Evolutionary conservation across 352 stramenopile genomes (phyloP), one percentile per base, ranked within the genome.

Genomic region (Globisporangium heterothallicum): DNA sequence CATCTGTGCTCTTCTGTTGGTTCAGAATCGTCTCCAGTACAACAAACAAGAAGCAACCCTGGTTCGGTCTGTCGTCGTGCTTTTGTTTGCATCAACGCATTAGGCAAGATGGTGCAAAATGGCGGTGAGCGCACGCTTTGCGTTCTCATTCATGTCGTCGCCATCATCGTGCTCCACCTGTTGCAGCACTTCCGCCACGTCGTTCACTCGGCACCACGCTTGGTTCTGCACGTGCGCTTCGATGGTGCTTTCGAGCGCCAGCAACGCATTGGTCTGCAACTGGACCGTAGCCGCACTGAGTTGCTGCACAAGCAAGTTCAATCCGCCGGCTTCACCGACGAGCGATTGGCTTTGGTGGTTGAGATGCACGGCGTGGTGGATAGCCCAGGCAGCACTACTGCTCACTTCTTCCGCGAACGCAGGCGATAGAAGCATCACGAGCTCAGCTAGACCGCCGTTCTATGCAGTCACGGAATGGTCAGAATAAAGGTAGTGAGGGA

Each of bases 381-480:
- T 77, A 50, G 76, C 79, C 79, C 79, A 90, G 7, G 79, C 79
- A 26, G 79, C 76, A n/a, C 74, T 84, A 46, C 70, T 78, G 52
- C 64, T 81, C 26, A 87, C 67, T 21, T 90, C 79, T 52, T 86
- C 76, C n/a, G 68, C 21, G 38, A 83, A 90, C 29, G 64, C 64
- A 0, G 76, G 70, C 24, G 79, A 88, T 41, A 86, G 54, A 25
- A 90, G 53, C 59, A 87, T 44, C 41, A 88, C 74, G 18, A 90
- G 66, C 42, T 72, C 66, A 0, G 74, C 63, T 13, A 90, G 61
- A 8, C 59, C 77, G 10, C 74, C 79, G 42, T 59, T 82, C 48
- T 72, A 54, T 8, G 6, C 9, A 18, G 29, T 14, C 35, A 35
- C 18, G 8, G 27, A 24, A n/a, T n/a, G n/a, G n/a, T n/a, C n/a